A percentile compares a stretch with the other conserved stretches of the same genome.
Evolutionary conservation across 2,329 filamentous ascomycete genomes (phyloP).

Genomic region (Aureobasidium lini): DNA sequence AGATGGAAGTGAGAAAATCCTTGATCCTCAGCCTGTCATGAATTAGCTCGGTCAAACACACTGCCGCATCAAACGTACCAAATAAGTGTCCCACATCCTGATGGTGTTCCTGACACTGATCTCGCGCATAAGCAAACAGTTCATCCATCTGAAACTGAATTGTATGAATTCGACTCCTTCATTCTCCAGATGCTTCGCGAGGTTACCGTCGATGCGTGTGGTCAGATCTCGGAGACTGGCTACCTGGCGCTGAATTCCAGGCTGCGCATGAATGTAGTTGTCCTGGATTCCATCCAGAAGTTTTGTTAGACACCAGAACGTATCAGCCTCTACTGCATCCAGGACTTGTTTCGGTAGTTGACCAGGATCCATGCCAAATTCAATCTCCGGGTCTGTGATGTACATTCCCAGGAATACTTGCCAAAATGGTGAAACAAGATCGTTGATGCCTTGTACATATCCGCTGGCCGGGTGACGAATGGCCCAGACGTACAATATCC

Average conservation of each 20-base stretch:
- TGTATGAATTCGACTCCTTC: constrained; percentile 98
- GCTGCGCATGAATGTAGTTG: constrained; percentile 96
- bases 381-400: constrained; percentile 87
- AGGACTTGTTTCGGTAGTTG: constrained; percentile 84
- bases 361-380: constrained; percentile 92
- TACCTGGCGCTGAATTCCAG: constrained; percentile 92
- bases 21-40: constrained; percentile 80
- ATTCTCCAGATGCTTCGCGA: constrained; percentile 82
- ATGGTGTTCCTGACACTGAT: constrained; percentile 95
- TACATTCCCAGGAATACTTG: constrained; percentile 94
- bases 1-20: constrained; percentile 98
- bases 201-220: constrained; percentile 71
- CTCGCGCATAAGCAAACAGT: constrained; percentile 95
- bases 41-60: neutral
- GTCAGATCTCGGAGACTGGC: constrained; percentile 82
- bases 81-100: constrained; percentile 98
- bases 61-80: constrained; percentile 53
- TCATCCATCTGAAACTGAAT: constrained; percentile 99
- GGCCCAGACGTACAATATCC: constrained; percentile 95
- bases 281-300: constrained; percentile 98
- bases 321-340: constrained; percentile 94
- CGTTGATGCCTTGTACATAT: constrained; percentile 98
- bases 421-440: constrained; percentile 95
- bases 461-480: constrained; percentile 95
- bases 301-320: constrained; percentile 97